Percentiles rank a stretch among this genome's conserved stretches.
phyloP scores from a whole-genome alignment of 164 flowering plant species.

The Santalum album region DNA sequence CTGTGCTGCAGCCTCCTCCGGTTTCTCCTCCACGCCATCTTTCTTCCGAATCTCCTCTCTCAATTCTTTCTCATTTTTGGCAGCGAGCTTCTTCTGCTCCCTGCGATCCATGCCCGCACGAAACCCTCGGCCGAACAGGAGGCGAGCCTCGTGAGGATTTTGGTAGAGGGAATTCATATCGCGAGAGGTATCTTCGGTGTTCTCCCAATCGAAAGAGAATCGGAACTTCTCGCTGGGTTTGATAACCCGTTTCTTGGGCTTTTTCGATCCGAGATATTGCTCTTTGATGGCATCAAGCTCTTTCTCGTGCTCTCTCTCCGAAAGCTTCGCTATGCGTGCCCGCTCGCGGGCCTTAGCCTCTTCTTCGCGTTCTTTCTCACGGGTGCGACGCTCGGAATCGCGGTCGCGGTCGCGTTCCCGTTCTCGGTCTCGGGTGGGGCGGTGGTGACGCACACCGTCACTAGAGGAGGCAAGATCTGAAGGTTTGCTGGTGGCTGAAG shows the following conservation, averaged over 20 bases:
- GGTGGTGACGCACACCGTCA: constrained; percentile 22
- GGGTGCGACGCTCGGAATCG: constrained; percentile 28
- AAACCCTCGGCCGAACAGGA: constrained; percentile 81
- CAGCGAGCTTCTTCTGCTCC: constrained; percentile 91
- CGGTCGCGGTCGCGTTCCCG: constrained; percentile 24
- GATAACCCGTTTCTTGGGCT: constrained; percentile 85
- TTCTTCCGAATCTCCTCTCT: constrained; percentile 66
- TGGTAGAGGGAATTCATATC: constrained; percentile 82
- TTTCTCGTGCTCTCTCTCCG: constrained; percentile 48
- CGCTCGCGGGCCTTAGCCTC: constrained; percentile 43
- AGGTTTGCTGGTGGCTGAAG: constrained; percentile 5
- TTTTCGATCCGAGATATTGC: constrained; percentile 84
- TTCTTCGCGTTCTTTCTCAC: constrained; percentile 59
- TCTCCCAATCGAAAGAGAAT: constrained; percentile 95
- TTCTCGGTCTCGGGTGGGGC: constrained; percentile 21
- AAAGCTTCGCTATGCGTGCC: constrained; percentile 38
- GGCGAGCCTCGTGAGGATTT: constrained; percentile 90
- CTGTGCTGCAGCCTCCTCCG: constrained; percentile 69
- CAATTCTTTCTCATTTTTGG: constrained; percentile 69
- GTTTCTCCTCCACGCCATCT: constrained; percentile 71
- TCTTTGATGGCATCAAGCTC: constrained; percentile 81
- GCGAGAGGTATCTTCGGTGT: constrained; percentile 83
- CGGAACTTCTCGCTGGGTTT: constrained; percentile 92
- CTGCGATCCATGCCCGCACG: constrained; percentile 89
- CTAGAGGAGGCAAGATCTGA: constrained; percentile 4